Evolutionary conservation across 148 eudicot species (phyloP), one percentile per base, ranked within the genome.

Genomic region (Cornus controversa): DNA sequence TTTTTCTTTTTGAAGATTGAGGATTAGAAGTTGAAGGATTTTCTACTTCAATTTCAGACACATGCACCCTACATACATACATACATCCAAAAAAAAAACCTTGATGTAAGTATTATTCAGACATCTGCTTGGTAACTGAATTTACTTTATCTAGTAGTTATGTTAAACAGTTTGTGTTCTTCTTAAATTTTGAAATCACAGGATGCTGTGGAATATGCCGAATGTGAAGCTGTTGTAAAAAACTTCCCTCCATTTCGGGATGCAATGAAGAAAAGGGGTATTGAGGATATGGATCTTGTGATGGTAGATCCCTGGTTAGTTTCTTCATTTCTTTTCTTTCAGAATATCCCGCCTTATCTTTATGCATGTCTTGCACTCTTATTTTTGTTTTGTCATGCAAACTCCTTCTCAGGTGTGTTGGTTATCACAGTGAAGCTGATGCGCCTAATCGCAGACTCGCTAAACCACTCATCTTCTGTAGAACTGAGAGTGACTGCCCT

Each of bases 401-500:
- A 14, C 25, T 60, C 20, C 24, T 81, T 70, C 73, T 69, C 88
- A 95, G 99, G 97, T 96, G 95, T 85, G 93, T 89, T 80, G 99
- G 97, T 65, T 95, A 95, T 83, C 85, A 95, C 74, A 84, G 94
- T 78, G 94, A 96, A 26, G 87, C 88, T 80, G 99, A 96, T 88
- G 87, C 98, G 69, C 99, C 99, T 67, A 89, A 86, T 50, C 97
- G 95, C 58, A 88, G 99, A 68, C 93, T 96, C 60, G 98, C 99
- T 29, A 96, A 93, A 81, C 99, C 99, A 64, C 93, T 96, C 54
- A 87, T 96, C 67, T 96, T 96, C 70, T 93, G 97, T 79, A 86
- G 95, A 87, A 93, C 97, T 45, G 99, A 96, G 83, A 96, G 99
- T 80, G 98, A 96, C 75, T 90, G 99, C 73, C 99, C 99, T n/a